Evolutionary conservation across 192 early-diverging fungal species (phyloP).

Genomic region (Podila clonocystis): DNA sequence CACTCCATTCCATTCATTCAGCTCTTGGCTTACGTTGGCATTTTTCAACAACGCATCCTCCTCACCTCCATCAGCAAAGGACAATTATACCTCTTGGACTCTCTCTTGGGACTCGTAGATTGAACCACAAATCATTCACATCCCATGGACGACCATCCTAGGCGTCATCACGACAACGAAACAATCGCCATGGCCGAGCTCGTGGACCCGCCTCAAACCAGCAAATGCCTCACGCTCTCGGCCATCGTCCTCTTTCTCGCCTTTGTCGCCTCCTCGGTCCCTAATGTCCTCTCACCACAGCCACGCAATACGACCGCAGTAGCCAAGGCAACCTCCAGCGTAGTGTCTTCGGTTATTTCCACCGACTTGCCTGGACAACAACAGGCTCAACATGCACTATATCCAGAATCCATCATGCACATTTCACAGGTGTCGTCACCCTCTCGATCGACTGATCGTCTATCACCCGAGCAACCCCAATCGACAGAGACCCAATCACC

Average conservation of each 20-base stretch:
- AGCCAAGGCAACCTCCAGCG: too few species aligned
- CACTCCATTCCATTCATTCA: background rate
- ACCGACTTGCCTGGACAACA: too few species aligned
- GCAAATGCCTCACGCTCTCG: conserved; percentile 5
- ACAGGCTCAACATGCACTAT: too few species aligned
- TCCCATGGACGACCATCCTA: too few species aligned
- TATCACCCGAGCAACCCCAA: background rate
- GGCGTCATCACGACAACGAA: background rate
- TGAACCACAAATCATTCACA: too few species aligned
- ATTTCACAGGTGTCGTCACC: background rate
- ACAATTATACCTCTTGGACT: too few species aligned
- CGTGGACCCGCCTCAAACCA: background rate
- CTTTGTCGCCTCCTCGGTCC: conserved; percentile 1
- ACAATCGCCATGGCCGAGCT: background rate
- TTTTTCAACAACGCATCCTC: background rate
- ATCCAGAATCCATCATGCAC: too few species aligned
- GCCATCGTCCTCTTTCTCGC: conserved; percentile 18
- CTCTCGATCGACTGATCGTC: background rate
- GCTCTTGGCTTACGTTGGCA: background rate
- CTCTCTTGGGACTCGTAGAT: too few species aligned
- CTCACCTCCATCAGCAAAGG: too few species aligned
- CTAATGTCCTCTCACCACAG: conserved; percentile 18
- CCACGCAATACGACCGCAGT: background rate
- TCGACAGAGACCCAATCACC: background rate
- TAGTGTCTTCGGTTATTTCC: too few species aligned